Evolutionary conservation across 1,284 basidiomycete genomes (phyloP), one percentile per base, ranked within the genome.

Genomic region (Apiotrichum gamsii): DNA sequence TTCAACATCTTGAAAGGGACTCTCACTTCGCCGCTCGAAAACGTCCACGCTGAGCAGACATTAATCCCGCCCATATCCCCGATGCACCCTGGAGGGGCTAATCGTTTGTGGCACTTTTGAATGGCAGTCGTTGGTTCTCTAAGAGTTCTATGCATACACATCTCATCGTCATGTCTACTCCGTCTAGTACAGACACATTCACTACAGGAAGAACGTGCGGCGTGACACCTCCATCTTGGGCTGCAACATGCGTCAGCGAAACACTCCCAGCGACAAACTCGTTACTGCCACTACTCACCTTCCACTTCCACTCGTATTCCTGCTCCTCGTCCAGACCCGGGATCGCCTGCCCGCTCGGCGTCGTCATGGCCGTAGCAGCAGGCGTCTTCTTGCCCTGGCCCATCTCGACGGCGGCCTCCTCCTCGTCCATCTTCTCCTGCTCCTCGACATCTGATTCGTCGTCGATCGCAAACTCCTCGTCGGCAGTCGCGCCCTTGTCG

Each of bases 401-500:
- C 49, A 70, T 65, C 52, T 69, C 66, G 31, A 54, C 60, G 53
- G 64, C 64, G 3, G 63, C 67, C 43, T 61, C 64, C 37, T 70
- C 64, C 55, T 71, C 64, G 39, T 69, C 66, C 49, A 58, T 59
- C 57, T 65, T 62, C 43, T 65, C 62, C 49, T 67, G 55, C 39
- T 46, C 54, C 30, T 45, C 54, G 23, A 58, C 60, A 19, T 51
- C 56, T 33, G 61, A 61, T n/a, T 61, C 58, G 33, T 59, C 60
- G 15, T 59, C 64, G 5, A 54, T 54, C 10, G 52, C 60, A 21
- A 57, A 56, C 23, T 61, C 66, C 11, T 63, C 65, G 16, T 58
- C 64, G n/a, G 47, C 59, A 33, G 74, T 70, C 10, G 65, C 76
- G 50, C 64, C 77, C 51, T 83, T 84, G 58, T 93, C 82, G 58